phyloP scores from a whole-genome alignment of 192 early-diverging fungal genomes.

The Chytriomyces sp. region DNA sequence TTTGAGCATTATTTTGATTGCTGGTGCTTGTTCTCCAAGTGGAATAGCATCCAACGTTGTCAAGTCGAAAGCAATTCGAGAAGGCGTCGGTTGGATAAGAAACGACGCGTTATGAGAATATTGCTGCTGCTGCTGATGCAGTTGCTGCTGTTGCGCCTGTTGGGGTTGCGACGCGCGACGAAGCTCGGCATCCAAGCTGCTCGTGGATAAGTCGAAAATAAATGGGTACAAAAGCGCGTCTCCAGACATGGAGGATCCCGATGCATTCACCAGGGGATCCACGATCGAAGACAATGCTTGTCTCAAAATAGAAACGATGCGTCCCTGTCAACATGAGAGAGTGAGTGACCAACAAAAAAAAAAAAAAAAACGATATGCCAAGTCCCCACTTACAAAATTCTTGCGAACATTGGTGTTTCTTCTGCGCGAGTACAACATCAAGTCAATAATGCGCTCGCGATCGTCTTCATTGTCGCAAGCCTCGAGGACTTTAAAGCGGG shows the following conservation, averaged over 20 bases:
- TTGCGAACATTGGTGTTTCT: neutral
- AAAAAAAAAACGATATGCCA: neutral
- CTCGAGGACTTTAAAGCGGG: neutral
- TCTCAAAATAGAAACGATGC: neutral
- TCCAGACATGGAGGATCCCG: neutral
- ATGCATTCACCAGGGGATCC: neutral
- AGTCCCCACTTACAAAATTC: neutral
- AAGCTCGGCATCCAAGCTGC: neutral
- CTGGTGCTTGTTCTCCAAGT: neutral
- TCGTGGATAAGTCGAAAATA: neutral
- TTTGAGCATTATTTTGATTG: neutral
- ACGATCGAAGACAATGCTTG: neutral
- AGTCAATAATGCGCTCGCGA: conserved; percentile 2
- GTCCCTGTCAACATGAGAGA: neutral
- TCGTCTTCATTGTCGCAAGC: conserved; percentile 1
- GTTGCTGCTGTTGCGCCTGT: neutral
- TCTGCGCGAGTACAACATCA: neutral
- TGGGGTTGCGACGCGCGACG: neutral
- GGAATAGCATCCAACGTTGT: neutral
- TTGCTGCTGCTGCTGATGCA: no score
- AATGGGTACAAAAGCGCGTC: neutral
- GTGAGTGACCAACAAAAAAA: neutral
- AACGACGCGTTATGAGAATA: no score
- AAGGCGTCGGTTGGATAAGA: no score
- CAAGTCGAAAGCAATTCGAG: neutral